Conservation (phyloP, 805 yeast species). For the Ogataea trehalophila region DNA sequence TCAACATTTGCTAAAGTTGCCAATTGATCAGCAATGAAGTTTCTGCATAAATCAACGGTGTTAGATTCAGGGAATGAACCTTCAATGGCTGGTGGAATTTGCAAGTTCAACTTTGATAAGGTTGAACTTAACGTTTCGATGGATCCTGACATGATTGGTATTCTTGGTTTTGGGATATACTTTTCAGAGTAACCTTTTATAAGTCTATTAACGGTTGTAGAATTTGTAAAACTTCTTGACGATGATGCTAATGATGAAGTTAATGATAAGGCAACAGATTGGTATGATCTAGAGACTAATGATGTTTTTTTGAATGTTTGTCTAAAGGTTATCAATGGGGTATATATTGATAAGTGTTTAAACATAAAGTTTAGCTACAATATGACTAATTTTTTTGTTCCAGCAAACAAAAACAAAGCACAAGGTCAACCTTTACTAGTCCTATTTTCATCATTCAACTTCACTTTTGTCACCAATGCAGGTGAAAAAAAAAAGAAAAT, state of each 20-base stretch:
- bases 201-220: not conserved
- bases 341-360: no score
- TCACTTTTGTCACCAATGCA: no score
- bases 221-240: not conserved
- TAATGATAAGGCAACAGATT: no score
- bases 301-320: no score
- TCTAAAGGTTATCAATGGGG: no score
- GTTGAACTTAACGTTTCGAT: constrained; percentile 21
- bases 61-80: constrained; percentile 75
- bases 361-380: no score
- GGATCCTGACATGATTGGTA: constrained; percentile 22
- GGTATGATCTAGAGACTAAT: no score
- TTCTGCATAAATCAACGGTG: constrained; percentile 83
- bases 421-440: no score
- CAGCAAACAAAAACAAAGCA: no score
- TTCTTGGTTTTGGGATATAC: constrained; percentile 2
- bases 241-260: not conserved
- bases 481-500: no score
- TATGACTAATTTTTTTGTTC: no score
- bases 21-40: constrained; percentile 79
- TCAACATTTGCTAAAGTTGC: constrained; percentile 71
- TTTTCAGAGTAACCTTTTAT: constrained; percentile 7
- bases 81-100: constrained; percentile 38
- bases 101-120: constrained; percentile 23
- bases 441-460: no score